These are phyloP conservation scores for Lactifluus pinguis DNA, from an alignment of 768 basidiomycete species.

Conservation along the genomic window DNA sequence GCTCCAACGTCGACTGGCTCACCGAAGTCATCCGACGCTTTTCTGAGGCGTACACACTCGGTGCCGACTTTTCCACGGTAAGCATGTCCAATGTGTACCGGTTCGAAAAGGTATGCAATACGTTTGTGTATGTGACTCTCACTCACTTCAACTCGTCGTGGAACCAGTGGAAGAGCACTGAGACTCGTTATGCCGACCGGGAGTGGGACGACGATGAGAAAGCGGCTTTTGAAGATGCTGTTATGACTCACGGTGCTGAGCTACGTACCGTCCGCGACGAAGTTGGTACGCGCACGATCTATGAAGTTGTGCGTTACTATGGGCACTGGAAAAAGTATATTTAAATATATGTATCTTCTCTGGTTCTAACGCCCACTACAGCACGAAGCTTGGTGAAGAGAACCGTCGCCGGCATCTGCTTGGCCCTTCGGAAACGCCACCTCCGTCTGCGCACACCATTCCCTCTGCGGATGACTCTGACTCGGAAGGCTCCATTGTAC, in stretches of 20 bases:
- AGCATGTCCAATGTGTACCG: constrained; percentile 52
- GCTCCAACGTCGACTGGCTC: constrained; percentile 68
- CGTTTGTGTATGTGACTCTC: not conserved
- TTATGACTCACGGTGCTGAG: constrained; percentile 65
- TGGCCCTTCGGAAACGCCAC: not conserved
- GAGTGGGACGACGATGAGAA: constrained; percentile 65
- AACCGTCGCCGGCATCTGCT: constrained; percentile 28
- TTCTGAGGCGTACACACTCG: constrained; percentile 56
- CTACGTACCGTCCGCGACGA: constrained; percentile 72
- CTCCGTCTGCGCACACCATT: not conserved
- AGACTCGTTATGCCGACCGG: constrained; percentile 57
- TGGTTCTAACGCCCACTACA: constrained; percentile 24
- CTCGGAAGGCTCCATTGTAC: constrained; percentile 71
- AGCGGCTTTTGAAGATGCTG: constrained; percentile 68
- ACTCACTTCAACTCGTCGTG: constrained; percentile 5
- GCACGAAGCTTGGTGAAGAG: constrained; percentile 61
- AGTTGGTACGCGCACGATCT: constrained; percentile 55
- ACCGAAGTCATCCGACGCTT: constrained; percentile 66
- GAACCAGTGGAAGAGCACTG: constrained; percentile 62
- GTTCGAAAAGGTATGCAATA: constrained; percentile 50
- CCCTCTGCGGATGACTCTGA: constrained; percentile 33
- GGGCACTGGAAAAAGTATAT: constrained; percentile 78
- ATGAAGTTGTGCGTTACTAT: constrained; percentile 78
- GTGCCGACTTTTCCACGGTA: constrained; percentile 49
- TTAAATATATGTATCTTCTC: not conserved